Percentiles rank a stretch among this genome's conserved stretches.
These are phyloP conservation scores for Cokeromyces recurvatus DNA, from an alignment of 371 early-diverging fungal genomes.

Conservation along the genomic window DNA sequence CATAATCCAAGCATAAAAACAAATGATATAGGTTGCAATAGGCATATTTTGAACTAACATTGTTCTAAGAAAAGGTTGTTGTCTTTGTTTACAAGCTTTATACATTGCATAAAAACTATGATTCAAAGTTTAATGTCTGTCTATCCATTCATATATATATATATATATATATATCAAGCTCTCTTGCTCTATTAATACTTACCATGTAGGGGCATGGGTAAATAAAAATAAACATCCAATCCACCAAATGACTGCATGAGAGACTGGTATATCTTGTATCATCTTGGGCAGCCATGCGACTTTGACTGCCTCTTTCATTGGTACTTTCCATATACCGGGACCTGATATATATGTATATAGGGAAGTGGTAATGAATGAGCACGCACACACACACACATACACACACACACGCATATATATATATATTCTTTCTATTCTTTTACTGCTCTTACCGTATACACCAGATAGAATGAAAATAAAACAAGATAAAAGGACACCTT, in stretches of 20 bases:
- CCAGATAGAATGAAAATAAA: conserved; percentile 70
- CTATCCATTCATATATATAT: no score
- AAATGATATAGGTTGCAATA: conserved; percentile 48
- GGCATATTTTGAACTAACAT: conserved; percentile 68
- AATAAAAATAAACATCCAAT: conserved; percentile 59
- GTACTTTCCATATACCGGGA: conserved; percentile 29
- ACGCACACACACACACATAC: neutral
- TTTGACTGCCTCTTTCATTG: conserved; percentile 8
- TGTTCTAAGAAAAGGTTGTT: conserved; percentile 50
- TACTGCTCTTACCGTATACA: conserved; percentile 34
- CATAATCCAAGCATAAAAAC: conserved; percentile 61
- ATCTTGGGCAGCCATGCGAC: conserved; percentile 15
- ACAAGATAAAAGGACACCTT: conserved; percentile 83
- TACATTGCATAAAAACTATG: conserved; percentile 55
- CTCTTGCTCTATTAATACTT: conserved; percentile 3
- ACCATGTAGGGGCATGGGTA: conserved; percentile 69
- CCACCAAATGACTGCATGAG: conserved; percentile 52
- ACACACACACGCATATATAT: neutral
- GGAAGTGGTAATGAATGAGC: no score
- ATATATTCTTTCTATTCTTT: no score
- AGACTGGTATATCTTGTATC: conserved; percentile 37
- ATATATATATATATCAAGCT: no score
- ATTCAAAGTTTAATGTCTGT: neutral
- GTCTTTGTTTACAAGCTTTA: conserved; percentile 63
- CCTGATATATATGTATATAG: conserved; percentile 10